These are phyloP conservation scores for Calonectria henricotiae DNA, from an alignment of 2,329 filamentous ascomycete species.

Conservation along the genomic window DNA sequence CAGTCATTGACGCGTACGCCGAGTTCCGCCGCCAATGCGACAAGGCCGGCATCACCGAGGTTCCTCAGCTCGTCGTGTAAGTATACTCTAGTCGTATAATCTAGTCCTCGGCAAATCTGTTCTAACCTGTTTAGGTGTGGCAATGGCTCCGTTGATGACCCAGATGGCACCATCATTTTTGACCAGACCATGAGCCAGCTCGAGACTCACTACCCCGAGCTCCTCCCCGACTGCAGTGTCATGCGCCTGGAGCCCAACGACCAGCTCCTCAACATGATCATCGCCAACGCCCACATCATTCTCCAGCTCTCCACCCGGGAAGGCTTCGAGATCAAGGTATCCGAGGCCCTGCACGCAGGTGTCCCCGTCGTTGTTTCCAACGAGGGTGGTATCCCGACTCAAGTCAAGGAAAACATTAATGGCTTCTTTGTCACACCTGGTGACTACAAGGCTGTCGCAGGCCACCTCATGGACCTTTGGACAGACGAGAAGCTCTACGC, in stretches of 20 bases:
- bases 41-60: constrained; percentile 66
- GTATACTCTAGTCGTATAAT: constrained; percentile 37
- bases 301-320: constrained; percentile 87
- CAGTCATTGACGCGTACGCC: constrained; percentile 83
- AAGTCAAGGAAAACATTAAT: constrained; percentile 80
- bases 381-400: constrained; percentile 86
- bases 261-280: constrained; percentile 83
- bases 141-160: constrained; percentile 86
- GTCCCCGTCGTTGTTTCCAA: constrained; percentile 83
- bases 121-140: constrained; percentile 68
- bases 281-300: constrained; percentile 81
- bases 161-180: constrained; percentile 81
- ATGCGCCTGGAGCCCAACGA: constrained; percentile 86
- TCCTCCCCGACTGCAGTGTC: constrained; percentile 79
- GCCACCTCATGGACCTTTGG: constrained; percentile 77
- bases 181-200: constrained; percentile 81
- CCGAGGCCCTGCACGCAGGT: constrained; percentile 86
- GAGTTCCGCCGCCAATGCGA: constrained; percentile 78
- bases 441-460: constrained; percentile 79
- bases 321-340: constrained; percentile 90
- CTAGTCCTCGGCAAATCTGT: too few relatives aligned
- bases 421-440: constrained; percentile 83
- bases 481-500: constrained; percentile 76
- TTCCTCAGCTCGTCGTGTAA: constrained; percentile 81
- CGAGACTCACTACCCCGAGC: constrained; percentile 74